Percentiles rank a stretch among this genome's conserved stretches.
These are phyloP conservation scores for Cladosporium oxysporum DNA, from an alignment of 2,329 filamentous ascomycete genomes.

Conservation along the genomic window DNA sequence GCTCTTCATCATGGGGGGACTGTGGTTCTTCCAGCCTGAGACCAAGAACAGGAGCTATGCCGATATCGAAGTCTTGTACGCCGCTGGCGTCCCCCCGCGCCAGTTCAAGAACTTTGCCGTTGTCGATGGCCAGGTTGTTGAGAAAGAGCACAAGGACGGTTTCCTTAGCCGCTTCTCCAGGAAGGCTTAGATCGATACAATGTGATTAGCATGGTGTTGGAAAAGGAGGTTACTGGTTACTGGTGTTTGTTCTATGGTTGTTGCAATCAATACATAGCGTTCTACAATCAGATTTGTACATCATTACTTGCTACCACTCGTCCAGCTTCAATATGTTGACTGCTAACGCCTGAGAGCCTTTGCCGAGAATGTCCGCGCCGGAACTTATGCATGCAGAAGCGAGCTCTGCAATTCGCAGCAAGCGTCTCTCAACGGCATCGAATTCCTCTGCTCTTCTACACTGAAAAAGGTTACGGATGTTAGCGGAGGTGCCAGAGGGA, in stretches of 20 bases:
- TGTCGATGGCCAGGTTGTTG: slow-evolving; percentile 28
- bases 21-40: slow-evolving; percentile 43
- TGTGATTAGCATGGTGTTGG: neutral
- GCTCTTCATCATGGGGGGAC: slow-evolving; percentile 35
- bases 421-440: no score
- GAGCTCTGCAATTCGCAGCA: no score
- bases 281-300: neutral
- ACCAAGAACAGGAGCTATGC: slow-evolving; percentile 43
- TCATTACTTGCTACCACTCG: neutral
- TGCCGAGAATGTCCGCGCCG: no score
- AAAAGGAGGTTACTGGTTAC: neutral
- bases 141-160: slow-evolving; percentile 25
- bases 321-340: neutral
- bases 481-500: no score
- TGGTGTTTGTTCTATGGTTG: neutral
- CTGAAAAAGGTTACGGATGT: no score
- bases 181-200: slow-evolving; percentile 13
- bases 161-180: slow-evolving; percentile 26
- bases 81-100: slow-evolving; percentile 24
- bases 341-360: no score
- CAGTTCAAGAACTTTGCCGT: slow-evolving; percentile 29
- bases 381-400: no score
- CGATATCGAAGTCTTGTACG: slow-evolving; percentile 37
- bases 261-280: neutral
- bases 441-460: no score